These are phyloP conservation scores for Tephrocybe sp. DNA, from an alignment of 768 basidiomycete species.

Conservation along the genomic window DNA sequence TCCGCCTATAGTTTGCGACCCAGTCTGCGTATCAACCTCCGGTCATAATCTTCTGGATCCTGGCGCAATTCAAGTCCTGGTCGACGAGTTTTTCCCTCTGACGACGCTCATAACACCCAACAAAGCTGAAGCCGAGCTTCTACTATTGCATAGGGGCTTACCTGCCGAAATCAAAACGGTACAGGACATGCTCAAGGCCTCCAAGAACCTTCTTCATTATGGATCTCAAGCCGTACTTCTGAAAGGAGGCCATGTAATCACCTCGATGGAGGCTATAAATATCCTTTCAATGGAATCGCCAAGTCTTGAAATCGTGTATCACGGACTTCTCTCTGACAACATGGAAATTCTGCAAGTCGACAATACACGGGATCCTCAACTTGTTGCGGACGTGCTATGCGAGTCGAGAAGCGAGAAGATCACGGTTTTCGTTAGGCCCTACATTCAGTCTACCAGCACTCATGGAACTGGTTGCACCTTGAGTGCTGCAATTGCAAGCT, in stretches of 20 bases:
- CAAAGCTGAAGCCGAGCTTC: constrained; percentile 70
- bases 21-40: constrained; percentile 89
- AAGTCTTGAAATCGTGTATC: constrained; percentile 37
- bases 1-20: constrained; percentile 76
- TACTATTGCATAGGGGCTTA: constrained; percentile 43
- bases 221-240: constrained; percentile 64
- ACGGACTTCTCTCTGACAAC: constrained; percentile 49
- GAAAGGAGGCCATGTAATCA: constrained; percentile 79
- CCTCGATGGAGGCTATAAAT: constrained; percentile 44
- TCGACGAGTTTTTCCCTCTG: constrained; percentile 66
- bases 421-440: constrained; percentile 58
- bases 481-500: constrained; percentile 75
- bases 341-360: constrained; percentile 56
- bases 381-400: constrained; percentile 67
- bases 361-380: constrained; percentile 16
- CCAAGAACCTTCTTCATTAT: constrained; percentile 41
- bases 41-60: constrained; percentile 74
- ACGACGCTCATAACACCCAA: constrained; percentile 82
- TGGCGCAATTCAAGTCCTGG: constrained; percentile 60
- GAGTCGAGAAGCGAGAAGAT: constrained; percentile 31
- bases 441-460: constrained; percentile 66
- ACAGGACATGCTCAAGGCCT: constrained; percentile 59
- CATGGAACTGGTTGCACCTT: constrained; percentile 95
- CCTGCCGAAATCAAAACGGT: constrained; percentile 40
- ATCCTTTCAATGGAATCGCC: constrained; percentile 25